Conservation (phyloP, 1,284 basidiomycete genomes). For the Cryptococcus jaspeensis region DNA sequence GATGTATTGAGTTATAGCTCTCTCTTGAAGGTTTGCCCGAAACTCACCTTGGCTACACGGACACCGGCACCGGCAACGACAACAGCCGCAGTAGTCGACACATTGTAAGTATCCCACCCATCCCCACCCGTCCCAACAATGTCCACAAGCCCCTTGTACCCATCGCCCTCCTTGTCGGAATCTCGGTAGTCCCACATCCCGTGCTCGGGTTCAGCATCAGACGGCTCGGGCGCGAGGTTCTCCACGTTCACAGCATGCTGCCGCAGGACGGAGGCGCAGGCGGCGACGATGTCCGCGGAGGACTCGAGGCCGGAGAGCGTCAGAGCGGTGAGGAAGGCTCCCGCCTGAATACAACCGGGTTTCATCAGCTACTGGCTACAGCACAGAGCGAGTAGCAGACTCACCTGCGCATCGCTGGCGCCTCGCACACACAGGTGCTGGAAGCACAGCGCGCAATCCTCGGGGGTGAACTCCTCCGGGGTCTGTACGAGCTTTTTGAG, state of each 20-base stretch:
- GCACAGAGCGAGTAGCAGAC: background rate
- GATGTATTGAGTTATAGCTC: background rate
- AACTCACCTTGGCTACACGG: constrained; percentile 80
- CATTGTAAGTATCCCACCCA: constrained; percentile 96
- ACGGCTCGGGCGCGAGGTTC: constrained; percentile 43
- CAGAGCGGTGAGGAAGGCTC: constrained; percentile 77
- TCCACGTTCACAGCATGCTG: constrained; percentile 61
- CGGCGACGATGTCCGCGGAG: constrained; percentile 70
- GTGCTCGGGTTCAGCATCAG: constrained; percentile 15
- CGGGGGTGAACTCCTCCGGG: constrained; percentile 69
- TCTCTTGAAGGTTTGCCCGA: background rate
- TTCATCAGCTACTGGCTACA: background rate
- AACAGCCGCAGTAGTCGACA: constrained; percentile 90
- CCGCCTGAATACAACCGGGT: constrained; percentile 57
- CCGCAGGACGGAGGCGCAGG: constrained; percentile 71
- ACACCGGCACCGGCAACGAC: constrained; percentile 94
- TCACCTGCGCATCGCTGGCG: constrained; percentile 56
- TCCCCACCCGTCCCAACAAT: constrained; percentile 87
- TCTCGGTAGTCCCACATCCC: constrained; percentile 49
- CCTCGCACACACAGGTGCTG: constrained; percentile 71
- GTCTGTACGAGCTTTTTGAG: constrained; percentile 72
- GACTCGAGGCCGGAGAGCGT: constrained; percentile 73
- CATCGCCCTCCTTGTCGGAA: constrained; percentile 47
- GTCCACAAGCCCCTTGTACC: constrained; percentile 53
- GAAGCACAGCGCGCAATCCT: constrained; percentile 69